Base-by-base conservation (phyloP, 495 filamentous ascomycete species). In the Elaphomyces granulatus region DNA sequence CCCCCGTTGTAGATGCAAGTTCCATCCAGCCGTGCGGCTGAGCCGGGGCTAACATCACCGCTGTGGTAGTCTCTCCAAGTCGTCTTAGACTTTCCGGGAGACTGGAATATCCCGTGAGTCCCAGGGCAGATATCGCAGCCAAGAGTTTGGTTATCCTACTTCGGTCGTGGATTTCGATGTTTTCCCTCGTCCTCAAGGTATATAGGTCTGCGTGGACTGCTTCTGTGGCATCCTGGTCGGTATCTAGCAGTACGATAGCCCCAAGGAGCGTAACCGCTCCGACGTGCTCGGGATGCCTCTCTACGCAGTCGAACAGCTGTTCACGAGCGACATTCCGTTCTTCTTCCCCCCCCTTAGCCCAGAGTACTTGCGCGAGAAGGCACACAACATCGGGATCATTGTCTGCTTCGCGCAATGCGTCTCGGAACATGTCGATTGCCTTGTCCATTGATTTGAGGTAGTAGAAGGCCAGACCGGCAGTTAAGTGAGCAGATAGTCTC, bases 281-380 rank as follows among this genome's bases (percentile, higher is more conserved):
- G 6, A 90, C 66, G 48, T 96, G 88, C 3, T 75, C 71, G 0
- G 81, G 74, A 38, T 81, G 58, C 15, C 51, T 67, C 49, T 87
- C 81, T 12, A 93, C 76, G 37, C 79, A 71, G 10, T 77, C 76
- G 48, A 93, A 85, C 15, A 96, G 59, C 42, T 90, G 72, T 36
- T 92, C 76, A 3, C 83, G 71, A 9, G 88, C 85, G 40, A 84
- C 73, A 32, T 70, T 70, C 31, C 77, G 69, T 36, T 87, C 81
- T 9, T 81, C 74, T 6, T 80, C 74, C 1, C 75, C 77, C 17
- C 83, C 87, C 51, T 81, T 87, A 2, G 84, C 86, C 87, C 88
- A 98, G 4, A 96, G 69, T 2, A 95, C 78, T 52, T 96, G 82
- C 2, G 87, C 80, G 7, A 96, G 68, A 12, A 94, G 68, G 51